phyloP scores from a whole-genome alignment of 169 alveolate species.

The Cryptosporidium canis region DNA sequence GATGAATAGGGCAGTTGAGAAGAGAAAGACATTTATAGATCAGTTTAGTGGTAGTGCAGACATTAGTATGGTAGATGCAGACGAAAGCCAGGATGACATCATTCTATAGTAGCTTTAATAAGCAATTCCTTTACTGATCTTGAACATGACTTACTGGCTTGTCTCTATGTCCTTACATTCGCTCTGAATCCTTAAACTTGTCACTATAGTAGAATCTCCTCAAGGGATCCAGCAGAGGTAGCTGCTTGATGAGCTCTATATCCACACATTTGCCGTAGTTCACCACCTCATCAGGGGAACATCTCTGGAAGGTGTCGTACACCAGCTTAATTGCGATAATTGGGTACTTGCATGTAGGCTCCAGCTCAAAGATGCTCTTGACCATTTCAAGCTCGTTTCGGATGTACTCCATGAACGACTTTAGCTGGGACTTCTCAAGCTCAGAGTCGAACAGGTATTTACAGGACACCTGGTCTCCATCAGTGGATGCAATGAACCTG shows the following conservation, averaged over 20 bases:
- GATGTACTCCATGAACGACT: neutral
- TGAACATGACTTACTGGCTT: neutral
- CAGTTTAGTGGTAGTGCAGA: neutral
- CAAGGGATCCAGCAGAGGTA: conserved; percentile 15
- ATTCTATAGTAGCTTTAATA: neutral
- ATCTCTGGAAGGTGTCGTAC: conserved; percentile 2
- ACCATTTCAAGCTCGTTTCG: conserved; percentile 4
- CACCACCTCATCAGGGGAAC: neutral
- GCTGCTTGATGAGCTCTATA: neutral
- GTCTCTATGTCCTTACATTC: too few species aligned
- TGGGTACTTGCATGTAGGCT: conserved; percentile 57
- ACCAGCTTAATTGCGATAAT: conserved; percentile 18
- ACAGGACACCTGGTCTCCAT: neutral
- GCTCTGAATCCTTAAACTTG: neutral
- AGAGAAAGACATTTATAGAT: conserved; percentile 43
- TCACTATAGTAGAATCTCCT: conserved; percentile 36
- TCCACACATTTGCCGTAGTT: neutral
- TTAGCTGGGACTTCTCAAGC: neutral
- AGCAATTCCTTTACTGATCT: neutral
- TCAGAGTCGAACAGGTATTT: conserved; percentile 4
- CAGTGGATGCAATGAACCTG: neutral
- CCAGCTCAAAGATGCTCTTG: conserved; percentile 13
- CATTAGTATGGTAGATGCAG: neutral
- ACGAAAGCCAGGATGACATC: conserved; percentile 18
- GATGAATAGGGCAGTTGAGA: conserved; percentile 50